These are phyloP conservation scores for Paramecium sonneborni DNA, from an alignment of 73 alveolate genomes.

Conservation along the genomic window DNA sequence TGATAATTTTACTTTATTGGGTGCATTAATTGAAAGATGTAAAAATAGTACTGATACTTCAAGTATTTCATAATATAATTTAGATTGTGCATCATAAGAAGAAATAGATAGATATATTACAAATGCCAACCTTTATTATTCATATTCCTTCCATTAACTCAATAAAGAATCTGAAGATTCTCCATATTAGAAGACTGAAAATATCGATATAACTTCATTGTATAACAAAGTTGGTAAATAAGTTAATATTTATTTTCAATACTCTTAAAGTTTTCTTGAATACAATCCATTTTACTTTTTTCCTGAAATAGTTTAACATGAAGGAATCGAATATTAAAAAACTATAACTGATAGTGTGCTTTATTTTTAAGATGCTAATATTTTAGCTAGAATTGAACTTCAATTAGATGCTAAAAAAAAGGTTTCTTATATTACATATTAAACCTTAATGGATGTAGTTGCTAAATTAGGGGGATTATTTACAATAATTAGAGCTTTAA, in stretches of 20 bases:
- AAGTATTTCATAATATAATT: background rate
- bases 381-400: background rate
- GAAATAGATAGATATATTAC: background rate
- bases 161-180: background rate
- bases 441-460: background rate
- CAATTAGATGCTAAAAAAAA: background rate
- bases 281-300: background rate
- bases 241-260: background rate
- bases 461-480: background rate
- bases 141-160: background rate
- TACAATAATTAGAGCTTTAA: background rate
- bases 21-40: background rate
- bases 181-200: background rate
- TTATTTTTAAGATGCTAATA: background rate
- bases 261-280: background rate
- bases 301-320: background rate
- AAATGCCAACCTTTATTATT: background rate
- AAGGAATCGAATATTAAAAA: background rate
- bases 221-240: background rate
- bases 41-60: background rate
- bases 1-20: background rate
- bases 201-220: background rate
- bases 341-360: background rate
- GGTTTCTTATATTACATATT: background rate
- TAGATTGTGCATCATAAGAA: background rate